Percentiles rank a stretch among this genome's conserved stretches.
phyloP scores from a whole-genome alignment of 345 rosid species.

The Murraya paniculata region DNA sequence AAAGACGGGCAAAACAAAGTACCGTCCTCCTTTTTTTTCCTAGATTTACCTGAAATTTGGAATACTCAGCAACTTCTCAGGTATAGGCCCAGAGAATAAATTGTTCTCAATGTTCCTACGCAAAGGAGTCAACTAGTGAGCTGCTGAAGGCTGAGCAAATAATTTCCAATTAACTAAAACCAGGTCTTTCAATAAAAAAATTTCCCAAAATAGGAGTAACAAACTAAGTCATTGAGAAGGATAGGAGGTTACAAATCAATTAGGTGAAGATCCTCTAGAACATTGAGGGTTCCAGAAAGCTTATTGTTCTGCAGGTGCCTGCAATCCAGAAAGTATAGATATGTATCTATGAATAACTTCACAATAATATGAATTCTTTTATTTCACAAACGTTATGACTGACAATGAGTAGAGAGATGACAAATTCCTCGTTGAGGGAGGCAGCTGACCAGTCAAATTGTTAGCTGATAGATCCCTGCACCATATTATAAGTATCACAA shows the following conservation, averaged over 20 bases:
- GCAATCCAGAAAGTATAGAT: conserved; percentile 18
- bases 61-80: conserved; percentile 53
- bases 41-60: conserved; percentile 69
- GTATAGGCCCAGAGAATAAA: conserved; percentile 87
- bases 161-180: not conserved
- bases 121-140: conserved; percentile 17
- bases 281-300: conserved; percentile 69
- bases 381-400: conserved; percentile 26
- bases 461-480: conserved; percentile 80
- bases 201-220: conserved; percentile 3
- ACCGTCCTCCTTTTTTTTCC: not conserved
- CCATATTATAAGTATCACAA: conserved; percentile 12
- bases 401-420: conserved; percentile 68
- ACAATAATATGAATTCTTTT: not conserved
- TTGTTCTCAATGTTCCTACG: conserved; percentile 80
- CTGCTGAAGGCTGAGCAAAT: conserved; percentile 1
- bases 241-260: conserved; percentile 53
- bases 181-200: not conserved
- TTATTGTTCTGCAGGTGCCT: conserved; percentile 85
- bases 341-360: not conserved
- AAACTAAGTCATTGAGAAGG: not conserved
- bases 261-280: conserved; percentile 71
- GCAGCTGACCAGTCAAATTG: conserved; percentile 65
- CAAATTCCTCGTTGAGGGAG: conserved; percentile 70
- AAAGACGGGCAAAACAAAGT: not conserved